Conservation (phyloP, 805 yeast genomes). For the Wickerhamiella parazyma region DNA sequence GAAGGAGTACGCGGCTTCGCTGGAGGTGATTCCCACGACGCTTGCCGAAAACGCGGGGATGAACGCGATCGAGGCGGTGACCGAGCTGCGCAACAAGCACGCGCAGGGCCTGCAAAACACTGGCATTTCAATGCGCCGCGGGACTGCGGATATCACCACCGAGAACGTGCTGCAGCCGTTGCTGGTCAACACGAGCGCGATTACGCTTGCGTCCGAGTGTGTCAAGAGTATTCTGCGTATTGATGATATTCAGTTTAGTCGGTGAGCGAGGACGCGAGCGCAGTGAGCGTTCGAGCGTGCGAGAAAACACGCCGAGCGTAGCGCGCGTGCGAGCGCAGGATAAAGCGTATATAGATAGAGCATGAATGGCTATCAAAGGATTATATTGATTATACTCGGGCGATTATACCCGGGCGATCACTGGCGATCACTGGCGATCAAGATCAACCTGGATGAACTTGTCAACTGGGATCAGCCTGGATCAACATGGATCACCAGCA, state of each 20-base stretch:
- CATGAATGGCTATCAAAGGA: too few relatives aligned
- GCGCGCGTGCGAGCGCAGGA: too few relatives aligned
- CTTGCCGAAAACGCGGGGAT: conserved; percentile 92
- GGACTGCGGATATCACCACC: conserved; percentile 81
- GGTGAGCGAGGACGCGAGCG: too few relatives aligned
- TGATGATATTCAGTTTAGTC: conserved; percentile 90
- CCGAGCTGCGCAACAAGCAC: conserved; percentile 83
- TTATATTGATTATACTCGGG: too few relatives aligned
- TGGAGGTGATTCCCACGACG: conserved; percentile 87
- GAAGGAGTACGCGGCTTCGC: conserved; percentile 82
- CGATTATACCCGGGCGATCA: too few relatives aligned
- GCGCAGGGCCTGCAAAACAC: conserved; percentile 83
- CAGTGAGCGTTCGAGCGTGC: too few relatives aligned
- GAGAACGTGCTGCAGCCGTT: conserved; percentile 97
- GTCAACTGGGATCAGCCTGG: too few relatives aligned
- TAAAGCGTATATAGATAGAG: too few relatives aligned
- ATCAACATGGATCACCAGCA: too few relatives aligned
- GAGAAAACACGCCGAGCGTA: too few relatives aligned
- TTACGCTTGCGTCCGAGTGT: conserved; percentile 88
- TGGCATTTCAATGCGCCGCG: conserved; percentile 91
- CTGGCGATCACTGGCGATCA: too few relatives aligned
- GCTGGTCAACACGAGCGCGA: conserved; percentile 85
- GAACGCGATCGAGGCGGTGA: conserved; percentile 80
- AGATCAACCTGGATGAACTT: too few relatives aligned
- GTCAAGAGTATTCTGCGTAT: conserved; percentile 92